Conservation (phyloP, 805 yeast genomes). For the Yueomyces sinensis region DNA sequence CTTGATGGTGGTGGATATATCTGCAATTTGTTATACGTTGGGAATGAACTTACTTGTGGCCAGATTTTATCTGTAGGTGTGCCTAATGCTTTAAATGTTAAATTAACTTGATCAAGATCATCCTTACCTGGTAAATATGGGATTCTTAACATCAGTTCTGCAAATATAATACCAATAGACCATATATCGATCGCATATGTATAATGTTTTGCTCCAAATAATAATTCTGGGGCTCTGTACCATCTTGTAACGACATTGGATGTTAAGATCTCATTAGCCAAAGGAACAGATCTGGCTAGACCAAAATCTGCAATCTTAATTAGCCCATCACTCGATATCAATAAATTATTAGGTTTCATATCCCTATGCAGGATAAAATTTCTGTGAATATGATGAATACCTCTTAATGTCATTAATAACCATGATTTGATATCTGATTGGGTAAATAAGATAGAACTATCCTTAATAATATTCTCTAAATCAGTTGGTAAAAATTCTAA, state of each 20-base stretch:
- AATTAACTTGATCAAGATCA: constrained; percentile 79
- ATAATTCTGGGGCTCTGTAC: constrained; percentile 93
- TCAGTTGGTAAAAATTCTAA: constrained; percentile 88
- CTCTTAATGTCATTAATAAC: constrained; percentile 88
- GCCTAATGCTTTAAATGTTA: constrained; percentile 91
- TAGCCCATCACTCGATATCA: constrained; percentile 77
- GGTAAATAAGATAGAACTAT: constrained; percentile 58
- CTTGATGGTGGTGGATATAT: constrained; percentile 76
- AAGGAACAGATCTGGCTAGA: constrained; percentile 66
- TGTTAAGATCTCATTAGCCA: constrained; percentile 65
- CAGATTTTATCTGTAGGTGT: constrained; percentile 87
- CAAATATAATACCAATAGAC: constrained; percentile 95
- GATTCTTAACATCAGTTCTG: constrained; percentile 87
- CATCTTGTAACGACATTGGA: constrained; percentile 95
- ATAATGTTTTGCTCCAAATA: constrained; percentile 73
- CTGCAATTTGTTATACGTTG: constrained; percentile 58
- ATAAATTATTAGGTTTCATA: constrained; percentile 81
- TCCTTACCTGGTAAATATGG: constrained; percentile 92
- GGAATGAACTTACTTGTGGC: constrained; percentile 79
- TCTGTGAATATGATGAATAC: constrained; percentile 91
- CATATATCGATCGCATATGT: constrained; percentile 93
- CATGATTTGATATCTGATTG: constrained; percentile 87
- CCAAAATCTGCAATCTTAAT: constrained; percentile 97
- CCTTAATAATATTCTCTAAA: constrained; percentile 78
- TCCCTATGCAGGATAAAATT: constrained; percentile 86